Base-by-base conservation (phyloP, 345 rosid species). In the Rhodamnia argentea region DNA sequence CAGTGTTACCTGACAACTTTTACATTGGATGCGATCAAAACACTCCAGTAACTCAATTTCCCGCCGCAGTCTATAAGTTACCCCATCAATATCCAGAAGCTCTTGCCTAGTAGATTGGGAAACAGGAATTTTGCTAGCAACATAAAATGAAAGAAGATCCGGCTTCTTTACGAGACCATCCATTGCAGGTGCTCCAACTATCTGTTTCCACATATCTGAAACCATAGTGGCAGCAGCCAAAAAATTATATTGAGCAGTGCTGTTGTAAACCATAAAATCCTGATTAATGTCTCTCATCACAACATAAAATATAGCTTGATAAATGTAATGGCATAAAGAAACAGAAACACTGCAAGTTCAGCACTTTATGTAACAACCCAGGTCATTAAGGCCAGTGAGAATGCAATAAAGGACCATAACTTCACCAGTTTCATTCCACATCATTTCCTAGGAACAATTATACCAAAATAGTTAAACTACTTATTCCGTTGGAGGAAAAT, bases 131-230 rank as follows among this genome's bases (percentile, higher is more conserved):
- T 97, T 96, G 92, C 99, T 96, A 51, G 96, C 99, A 87, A 97
- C 93, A 75, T 89, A 86, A 89, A 97, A 97, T 82, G 99, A 97
- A 84, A 97, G 90, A 60, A 93, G 92, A 90, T 94, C 96, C 5
- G 99, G 99, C 90, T 93, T 94, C 89, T 86, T 91, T 85, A 94
- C 96, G 83, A 94, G 86, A 88, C 81, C 87, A 84, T 97, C 96
- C 96, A 96, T 89, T 86, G 91, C 89, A 70, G 99, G 98, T 58
- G 91, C 86, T 85, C 98, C 98, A 76, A 96, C 93, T 70, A 94
- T 90, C 85, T 93, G 96, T 93, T 94, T 96, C 99, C 99, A 97
- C 94, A 93, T 92, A 86, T 94, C 99, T 97, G 95, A 90, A 89
- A 87, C 86, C 56, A 62, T 87, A 32, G 27, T 83, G 56, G 57